Evolutionary conservation across 192 early-diverging fungal genomes (phyloP).

Genomic region (Backusella psychrophila): DNA sequence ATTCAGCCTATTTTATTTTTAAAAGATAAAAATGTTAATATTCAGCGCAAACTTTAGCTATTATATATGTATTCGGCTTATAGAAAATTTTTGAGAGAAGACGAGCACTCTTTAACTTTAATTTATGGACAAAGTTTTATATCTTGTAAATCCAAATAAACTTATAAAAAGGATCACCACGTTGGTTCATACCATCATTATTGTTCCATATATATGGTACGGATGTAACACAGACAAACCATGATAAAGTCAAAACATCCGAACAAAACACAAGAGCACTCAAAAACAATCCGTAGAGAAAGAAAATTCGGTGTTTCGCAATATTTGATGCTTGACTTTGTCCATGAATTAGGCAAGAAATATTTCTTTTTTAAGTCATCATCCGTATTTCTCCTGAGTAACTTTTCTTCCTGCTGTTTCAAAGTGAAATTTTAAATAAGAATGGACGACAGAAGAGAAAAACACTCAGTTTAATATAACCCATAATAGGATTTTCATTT

Average conservation of each 20-base stretch:
- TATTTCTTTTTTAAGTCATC: neutral
- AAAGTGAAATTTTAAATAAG: neutral
- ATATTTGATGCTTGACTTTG: neutral
- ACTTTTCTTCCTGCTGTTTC: neutral
- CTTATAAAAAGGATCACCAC: neutral
- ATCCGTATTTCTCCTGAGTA: neutral
- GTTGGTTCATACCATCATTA: neutral
- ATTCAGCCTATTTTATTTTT: neutral
- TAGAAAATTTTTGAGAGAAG: no score
- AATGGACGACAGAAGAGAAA: neutral
- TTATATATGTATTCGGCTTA: no score
- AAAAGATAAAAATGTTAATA: neutral
- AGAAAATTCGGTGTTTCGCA: neutral
- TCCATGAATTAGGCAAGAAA: neutral
- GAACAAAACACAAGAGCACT: neutral
- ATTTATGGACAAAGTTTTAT: no score
- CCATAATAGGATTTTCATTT: neutral
- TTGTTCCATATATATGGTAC: neutral
- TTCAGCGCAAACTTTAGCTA: neutral
- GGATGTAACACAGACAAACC: neutral
- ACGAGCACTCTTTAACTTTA: no score
- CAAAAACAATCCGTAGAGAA: neutral
- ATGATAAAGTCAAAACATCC: neutral
- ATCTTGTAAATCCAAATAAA: neutral
- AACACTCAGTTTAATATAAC: neutral